Conservation (phyloP, 768 basidiomycete genomes). For the Lentinula lateritia region DNA sequence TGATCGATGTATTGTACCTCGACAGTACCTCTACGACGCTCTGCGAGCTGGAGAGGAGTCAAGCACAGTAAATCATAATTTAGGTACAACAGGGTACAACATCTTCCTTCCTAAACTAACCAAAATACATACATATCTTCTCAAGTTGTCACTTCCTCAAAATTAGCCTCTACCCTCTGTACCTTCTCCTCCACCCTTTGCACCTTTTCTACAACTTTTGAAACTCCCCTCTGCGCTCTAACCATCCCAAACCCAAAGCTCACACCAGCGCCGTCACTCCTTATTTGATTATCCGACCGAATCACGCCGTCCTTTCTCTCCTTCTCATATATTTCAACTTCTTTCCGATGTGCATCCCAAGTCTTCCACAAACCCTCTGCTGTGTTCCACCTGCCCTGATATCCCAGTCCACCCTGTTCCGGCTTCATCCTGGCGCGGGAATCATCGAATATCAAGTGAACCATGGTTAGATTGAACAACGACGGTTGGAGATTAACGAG, state of each 20-base stretch:
- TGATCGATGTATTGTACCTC: too few relatives aligned
- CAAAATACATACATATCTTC: too few relatives aligned
- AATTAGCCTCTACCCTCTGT: not conserved
- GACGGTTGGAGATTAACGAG: conserved; percentile 55
- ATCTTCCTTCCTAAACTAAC: too few relatives aligned
- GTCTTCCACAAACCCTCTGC: conserved; percentile 55
- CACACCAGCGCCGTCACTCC: conserved; percentile 39
- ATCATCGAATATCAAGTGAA: conserved; percentile 61
- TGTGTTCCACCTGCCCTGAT: conserved; percentile 53
- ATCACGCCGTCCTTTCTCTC: conserved; percentile 9
- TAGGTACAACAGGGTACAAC: too few relatives aligned
- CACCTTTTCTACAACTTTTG: conserved; percentile 5
- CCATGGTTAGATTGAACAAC: conserved; percentile 44
- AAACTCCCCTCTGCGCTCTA: conserved; percentile 7
- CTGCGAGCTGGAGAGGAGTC: too few relatives aligned
- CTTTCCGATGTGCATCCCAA: conserved; percentile 39
- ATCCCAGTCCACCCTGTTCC: conserved; percentile 58
- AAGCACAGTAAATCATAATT: too few relatives aligned
- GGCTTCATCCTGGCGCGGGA: conserved; percentile 55
- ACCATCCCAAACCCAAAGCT: conserved; percentile 35
- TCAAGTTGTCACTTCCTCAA: not conserved
- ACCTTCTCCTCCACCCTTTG: not conserved
- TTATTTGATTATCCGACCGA: conserved; percentile 25
- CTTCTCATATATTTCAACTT: not conserved
- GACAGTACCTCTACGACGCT: too few relatives aligned